Base-by-base conservation (phyloP, 345 rosid species). In the Litchi chinensis region DNA sequence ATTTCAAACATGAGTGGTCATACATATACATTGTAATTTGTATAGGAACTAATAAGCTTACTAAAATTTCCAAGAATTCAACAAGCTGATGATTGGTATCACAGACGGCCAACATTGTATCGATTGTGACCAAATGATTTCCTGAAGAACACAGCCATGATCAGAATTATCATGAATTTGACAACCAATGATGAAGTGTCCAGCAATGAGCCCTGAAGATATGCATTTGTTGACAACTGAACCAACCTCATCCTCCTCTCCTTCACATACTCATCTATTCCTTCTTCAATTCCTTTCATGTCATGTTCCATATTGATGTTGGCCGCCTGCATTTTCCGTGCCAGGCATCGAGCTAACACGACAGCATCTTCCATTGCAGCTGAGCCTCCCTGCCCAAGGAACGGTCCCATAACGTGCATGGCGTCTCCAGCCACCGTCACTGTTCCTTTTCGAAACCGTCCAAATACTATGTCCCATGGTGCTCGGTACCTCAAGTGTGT, bases 351-450 rank as follows among this genome's bases (percentile, higher is more conserved):
- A 39, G 87, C 89, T 2, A 91, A 78, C 70, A 89, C 90, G 6
- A 88, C 76, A 0, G 89, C 88, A 66, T 89, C 93, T 76, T 91
- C 95, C 22, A 88, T 56, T 0, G 85, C 82, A 0, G 89, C 86
- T 0, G 88, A 85, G 67, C 91, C 92, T 0, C 91, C 93, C 50
- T 88, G 92, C 44, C 84, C 90, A 1, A 87, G 60, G 77, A 85
- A 87, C 1, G 90, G 95, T 44, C 85, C 84, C 95, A 88, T 89
- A 8, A 79, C 80, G 11, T 88, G 93, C 89, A 89, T 79, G 1
- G 89, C 88, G 26, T 88, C 88, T 0, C 95, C 88, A 1, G 91
- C 90, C 3, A 89, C 90, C 24, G 89, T 88, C 64, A 83, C 85
- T 0, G 83, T 81, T 72, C 91, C 91, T 37, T 71, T 81, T 54